A percentile compares a stretch with the other conserved stretches of the same genome.
Evolutionary conservation across 2,329 filamentous ascomycete species (phyloP).

Genomic region (Fusarium sarcochroum): DNA sequence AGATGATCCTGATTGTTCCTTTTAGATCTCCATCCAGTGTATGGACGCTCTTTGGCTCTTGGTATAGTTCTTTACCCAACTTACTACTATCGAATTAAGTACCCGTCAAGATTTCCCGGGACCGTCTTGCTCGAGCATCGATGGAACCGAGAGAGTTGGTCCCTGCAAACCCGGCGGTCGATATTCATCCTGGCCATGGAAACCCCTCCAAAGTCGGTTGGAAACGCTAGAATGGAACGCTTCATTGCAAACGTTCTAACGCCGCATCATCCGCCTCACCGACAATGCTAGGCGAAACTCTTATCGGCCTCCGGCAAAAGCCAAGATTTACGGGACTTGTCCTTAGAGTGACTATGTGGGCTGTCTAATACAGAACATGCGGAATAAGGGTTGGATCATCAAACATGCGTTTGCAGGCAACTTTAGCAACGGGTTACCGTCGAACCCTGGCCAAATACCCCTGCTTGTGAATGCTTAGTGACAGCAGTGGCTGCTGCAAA

Average conservation of each 20-base stretch:
- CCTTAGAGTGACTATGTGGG: constrained; percentile 32
- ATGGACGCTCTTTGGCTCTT: constrained; percentile 4
- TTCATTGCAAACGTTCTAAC: constrained; percentile 16
- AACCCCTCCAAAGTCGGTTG: constrained; percentile 10
- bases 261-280: constrained; percentile 35
- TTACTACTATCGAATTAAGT: background rate
- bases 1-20: constrained; percentile 2
- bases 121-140: background rate
- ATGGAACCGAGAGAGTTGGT: constrained; percentile 5
- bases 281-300: constrained; percentile 37
- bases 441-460: constrained; percentile 17
- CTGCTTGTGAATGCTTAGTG: constrained; percentile 21
- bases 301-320: constrained; percentile 30
- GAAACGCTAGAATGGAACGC: constrained; percentile 16
- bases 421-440: constrained; percentile 18
- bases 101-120: background rate
- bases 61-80: background rate
- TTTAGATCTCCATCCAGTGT: background rate
- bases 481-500: constrained; percentile 24
- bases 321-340: constrained; percentile 34
- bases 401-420: constrained; percentile 19
- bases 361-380: constrained; percentile 26
- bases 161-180: constrained; percentile 18
- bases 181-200: constrained; percentile 31
- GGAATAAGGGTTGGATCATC: constrained; percentile 33